Percentiles rank a stretch among this genome's conserved stretches.
These are phyloP conservation scores for Bassia scoparia DNA, from an alignment of 148 eudicot species.

Conservation along the genomic window DNA sequence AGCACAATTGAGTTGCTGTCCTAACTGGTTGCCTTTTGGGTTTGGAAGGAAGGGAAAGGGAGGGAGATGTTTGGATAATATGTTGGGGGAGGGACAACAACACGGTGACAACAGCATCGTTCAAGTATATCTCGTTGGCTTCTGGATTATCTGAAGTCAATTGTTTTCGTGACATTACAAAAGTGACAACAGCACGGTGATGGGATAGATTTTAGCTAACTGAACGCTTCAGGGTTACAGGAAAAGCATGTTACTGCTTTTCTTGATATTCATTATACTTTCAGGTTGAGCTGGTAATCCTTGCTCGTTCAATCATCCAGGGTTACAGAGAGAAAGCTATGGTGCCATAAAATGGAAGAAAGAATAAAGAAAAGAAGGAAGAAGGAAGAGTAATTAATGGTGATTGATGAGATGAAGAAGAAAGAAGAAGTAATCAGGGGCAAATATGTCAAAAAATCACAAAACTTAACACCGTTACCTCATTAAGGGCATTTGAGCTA, in stretches of 20 bases:
- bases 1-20: background rate
- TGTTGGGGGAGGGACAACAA: too few species aligned
- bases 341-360: too few species aligned
- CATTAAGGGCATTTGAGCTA: too few species aligned
- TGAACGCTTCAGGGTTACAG: background rate
- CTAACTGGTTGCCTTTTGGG: background rate
- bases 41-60: conserved; percentile 89
- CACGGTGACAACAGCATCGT: conserved; percentile 79
- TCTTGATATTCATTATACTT: conserved; percentile 15
- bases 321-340: too few species aligned
- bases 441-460: too few species aligned
- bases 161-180: background rate
- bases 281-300: conserved; percentile 97
- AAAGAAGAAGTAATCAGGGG: too few species aligned
- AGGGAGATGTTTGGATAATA: conserved; percentile 81
- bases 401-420: too few species aligned
- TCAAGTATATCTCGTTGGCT: conserved; percentile 6
- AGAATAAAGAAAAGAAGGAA: too few species aligned
- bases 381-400: too few species aligned
- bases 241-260: background rate
- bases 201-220: background rate
- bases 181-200: background rate
- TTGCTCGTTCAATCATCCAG: conserved; percentile 79
- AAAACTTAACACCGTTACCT: too few species aligned
- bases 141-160: background rate